Base-by-base conservation (phyloP, 257 asterid genomes). In the Orobanche coerulescens region DNA sequence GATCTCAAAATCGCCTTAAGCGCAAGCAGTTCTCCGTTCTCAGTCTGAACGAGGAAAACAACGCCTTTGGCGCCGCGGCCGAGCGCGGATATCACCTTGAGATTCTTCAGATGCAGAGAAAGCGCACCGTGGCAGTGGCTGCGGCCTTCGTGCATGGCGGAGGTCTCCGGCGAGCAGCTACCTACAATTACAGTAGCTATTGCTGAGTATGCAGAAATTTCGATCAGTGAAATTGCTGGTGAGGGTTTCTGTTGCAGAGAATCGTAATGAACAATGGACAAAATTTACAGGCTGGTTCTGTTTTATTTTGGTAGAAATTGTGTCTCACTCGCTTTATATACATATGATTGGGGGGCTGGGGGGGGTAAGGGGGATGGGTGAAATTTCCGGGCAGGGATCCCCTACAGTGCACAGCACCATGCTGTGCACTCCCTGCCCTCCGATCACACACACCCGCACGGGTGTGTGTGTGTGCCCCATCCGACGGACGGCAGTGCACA, bases 51-150 rank as follows among this genome's bases (percentile, higher is more conserved):
- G 56, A 93, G 80, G 49, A 91, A 91, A 14, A 91, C 98, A 7
- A 88, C 94, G 11, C 95, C 96, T 67, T 91, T 88, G 1, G 96
- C 98, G 14, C 99, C 99, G 16, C 97, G 85, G 24, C 99, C 99
- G 12, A 93, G 97, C 8, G 90, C 79, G 8, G 87, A 71, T 0
- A 89, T 69, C 51, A 84, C 81, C 73, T 80, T 83, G 58, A 92
- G 73, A 1, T 70, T 75, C 37, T 63, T 68, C 76, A 82, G 64
- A 13, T 78, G 78, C 9, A 91, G 72, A 24, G 70, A 55, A 10
- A 28, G 62, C 34, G 55, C 51, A 4, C 30, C 69, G 10, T 19
- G 20, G 49, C 59, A n/a, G 34, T 19, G 20, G 64, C 24, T 47
- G 62, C 36, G 24, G 70, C 62, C 72, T 79, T 68, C 84, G 75